phyloP scores from a whole-genome alignment of 164 flowering plant species.

The Umbellularia californica region DNA sequence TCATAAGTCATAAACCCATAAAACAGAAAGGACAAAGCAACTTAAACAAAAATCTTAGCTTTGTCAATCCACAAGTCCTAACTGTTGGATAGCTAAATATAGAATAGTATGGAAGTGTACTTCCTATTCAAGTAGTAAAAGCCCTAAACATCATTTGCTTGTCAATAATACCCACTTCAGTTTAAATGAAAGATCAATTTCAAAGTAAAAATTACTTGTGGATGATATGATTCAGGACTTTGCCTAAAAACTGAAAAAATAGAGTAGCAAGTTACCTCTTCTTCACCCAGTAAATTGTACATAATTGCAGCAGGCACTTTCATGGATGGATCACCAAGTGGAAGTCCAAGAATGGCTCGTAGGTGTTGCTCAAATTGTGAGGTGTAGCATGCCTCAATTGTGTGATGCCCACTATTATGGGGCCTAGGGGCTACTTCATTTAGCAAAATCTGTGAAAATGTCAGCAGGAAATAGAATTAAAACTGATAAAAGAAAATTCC shows the following conservation, averaged over 20 bases:
- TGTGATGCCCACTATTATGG: conserved; percentile 98
- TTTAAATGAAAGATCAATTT: neutral
- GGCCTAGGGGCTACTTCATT: conserved; percentile 99
- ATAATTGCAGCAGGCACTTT: conserved; percentile 84
- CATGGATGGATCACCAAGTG: conserved; percentile 97
- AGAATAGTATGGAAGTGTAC: neutral
- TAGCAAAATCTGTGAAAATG: conserved; percentile 56
- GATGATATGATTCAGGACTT: too few relatives aligned
- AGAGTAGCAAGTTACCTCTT: conserved; percentile 45
- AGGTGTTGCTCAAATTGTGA: conserved; percentile 94
- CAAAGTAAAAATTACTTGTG: neutral
- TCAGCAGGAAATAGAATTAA: neutral
- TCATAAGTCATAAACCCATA: too few relatives aligned
- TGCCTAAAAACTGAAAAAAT: neutral
- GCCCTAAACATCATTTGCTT: neutral
- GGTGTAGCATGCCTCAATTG: conserved; percentile 86
- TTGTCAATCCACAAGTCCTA: neutral
- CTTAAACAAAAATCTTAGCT: neutral
- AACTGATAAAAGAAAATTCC: neutral
- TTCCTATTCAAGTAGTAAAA: neutral
- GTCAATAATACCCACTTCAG: neutral
- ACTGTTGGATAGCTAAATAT: too few relatives aligned
- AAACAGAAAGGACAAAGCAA: neutral
- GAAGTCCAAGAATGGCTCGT: conserved; percentile 91
- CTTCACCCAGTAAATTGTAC: conserved; percentile 95